A percentile compares a stretch with the other conserved stretches of the same genome.
Evolutionary conservation across 2,329 filamentous ascomycete species (phyloP).

Genomic region (Fusarium scirpi): DNA sequence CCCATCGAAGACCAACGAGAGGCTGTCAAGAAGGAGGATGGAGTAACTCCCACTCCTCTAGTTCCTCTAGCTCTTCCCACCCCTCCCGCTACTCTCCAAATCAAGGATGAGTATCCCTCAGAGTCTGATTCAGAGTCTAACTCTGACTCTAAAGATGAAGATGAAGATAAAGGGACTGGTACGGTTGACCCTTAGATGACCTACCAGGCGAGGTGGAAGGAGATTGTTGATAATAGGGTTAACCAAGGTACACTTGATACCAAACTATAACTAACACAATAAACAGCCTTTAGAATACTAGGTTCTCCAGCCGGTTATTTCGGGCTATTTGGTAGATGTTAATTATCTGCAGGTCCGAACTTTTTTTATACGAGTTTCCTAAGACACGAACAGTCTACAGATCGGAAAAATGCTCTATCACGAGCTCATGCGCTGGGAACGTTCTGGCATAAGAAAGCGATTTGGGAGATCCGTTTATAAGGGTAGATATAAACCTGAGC

Average conservation of each 20-base stretch:
- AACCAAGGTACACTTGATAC: neutral
- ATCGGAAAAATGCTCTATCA: no score
- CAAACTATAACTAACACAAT: neutral
- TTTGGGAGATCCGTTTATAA: no score
- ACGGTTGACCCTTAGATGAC: neutral
- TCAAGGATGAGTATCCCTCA: neutral
- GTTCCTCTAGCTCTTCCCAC: no score
- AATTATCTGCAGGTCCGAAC: accelerated
- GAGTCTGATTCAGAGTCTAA: neutral
- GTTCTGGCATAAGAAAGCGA: no score
- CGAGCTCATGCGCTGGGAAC: no score
- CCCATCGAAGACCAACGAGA: neutral
- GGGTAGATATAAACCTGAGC: no score
- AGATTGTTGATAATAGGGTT: neutral
- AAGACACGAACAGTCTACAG: no score
- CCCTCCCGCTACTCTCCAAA: neutral
- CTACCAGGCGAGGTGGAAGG: neutral
- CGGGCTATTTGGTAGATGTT: neutral
- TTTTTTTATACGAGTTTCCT: neutral
- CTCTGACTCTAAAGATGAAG: neutral
- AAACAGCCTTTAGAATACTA: neutral
- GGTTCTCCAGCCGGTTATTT: neutral
- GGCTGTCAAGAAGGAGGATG: neutral
- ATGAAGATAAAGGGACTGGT: neutral
- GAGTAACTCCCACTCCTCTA: neutral